A percentile compares a stretch with the other conserved stretches of the same genome.
phyloP scores from a whole-genome alignment of 352 stramenopile genomes.

The Pythium rhizo-oryzae region DNA sequence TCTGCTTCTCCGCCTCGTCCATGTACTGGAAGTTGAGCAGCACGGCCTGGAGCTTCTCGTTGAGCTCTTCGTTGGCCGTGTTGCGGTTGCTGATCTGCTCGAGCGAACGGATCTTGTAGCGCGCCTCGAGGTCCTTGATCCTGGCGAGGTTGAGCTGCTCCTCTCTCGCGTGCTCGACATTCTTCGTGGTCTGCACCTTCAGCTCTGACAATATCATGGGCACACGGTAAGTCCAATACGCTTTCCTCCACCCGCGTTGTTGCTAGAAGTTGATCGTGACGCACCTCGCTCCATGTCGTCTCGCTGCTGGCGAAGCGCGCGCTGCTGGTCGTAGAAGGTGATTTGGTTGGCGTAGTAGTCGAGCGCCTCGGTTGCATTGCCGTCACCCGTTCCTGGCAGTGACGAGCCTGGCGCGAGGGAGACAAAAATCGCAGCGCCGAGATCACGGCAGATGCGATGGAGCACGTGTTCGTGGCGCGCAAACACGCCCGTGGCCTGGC shows the following conservation, averaged over 20 bases:
- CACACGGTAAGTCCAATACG: background rate
- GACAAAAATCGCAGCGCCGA: slow-evolving; percentile 63
- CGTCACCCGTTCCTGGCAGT: slow-evolving; percentile 14
- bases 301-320: slow-evolving; percentile 46
- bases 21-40: slow-evolving; percentile 67
- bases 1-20: slow-evolving; percentile 55
- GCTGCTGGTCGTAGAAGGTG: slow-evolving; percentile 66
- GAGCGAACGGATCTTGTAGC: slow-evolving; percentile 51
- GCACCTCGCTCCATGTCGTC: slow-evolving; percentile 52
- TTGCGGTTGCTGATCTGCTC: slow-evolving; percentile 58
- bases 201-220: slow-evolving; percentile 35
- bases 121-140: slow-evolving; percentile 52
- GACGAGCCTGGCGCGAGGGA: slow-evolving; percentile 33
- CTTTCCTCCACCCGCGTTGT: too few species aligned
- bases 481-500: slow-evolving; percentile 62
- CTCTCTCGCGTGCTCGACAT: slow-evolving; percentile 39
- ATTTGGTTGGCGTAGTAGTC: slow-evolving; percentile 59
- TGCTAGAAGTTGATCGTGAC: background rate
- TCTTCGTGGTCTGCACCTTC: slow-evolving; percentile 32
- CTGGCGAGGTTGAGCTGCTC: slow-evolving; percentile 39
- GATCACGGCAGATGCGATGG: slow-evolving; percentile 57
- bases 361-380: slow-evolving; percentile 56
- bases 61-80: slow-evolving; percentile 46
- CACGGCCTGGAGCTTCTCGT: slow-evolving; percentile 49
- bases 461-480: slow-evolving; percentile 60